Percentiles rank a stretch among this genome's conserved stretches.
Conservation (phyloP, 78 protist genomes). For the Cavenderia fasciculata region DNA sequence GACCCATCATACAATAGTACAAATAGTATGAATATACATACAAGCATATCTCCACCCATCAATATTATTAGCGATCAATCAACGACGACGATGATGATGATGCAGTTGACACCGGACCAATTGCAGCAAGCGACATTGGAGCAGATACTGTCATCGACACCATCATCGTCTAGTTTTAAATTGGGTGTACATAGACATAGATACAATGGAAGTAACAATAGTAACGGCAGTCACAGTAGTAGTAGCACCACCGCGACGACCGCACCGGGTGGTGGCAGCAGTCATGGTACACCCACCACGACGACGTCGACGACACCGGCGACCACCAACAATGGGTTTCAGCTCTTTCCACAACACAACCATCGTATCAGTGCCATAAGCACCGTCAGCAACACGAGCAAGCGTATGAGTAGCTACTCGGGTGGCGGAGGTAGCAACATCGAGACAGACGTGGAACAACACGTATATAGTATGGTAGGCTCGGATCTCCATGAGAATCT, state of each 20-base stretch:
- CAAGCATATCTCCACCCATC: neutral
- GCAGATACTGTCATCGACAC: slow-evolving; percentile 1
- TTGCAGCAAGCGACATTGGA: neutral
- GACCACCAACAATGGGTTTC: too few species aligned
- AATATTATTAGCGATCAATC: neutral
- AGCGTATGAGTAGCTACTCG: neutral
- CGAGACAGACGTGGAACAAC: too few species aligned
- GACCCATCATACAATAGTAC: neutral
- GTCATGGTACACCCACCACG: too few species aligned
- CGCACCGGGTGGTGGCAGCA: too few species aligned
- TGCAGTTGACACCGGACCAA: neutral
- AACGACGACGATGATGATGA: neutral
- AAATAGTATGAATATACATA: neutral
- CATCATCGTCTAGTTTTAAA: neutral
- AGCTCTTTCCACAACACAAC: too few species aligned
- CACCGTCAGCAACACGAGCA: neutral
- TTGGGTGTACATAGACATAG: slow-evolving; percentile 33
- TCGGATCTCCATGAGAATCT: too few species aligned
- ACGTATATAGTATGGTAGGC: too few species aligned
- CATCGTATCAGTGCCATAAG: slow-evolving; percentile 11
- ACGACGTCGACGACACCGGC: too few species aligned
- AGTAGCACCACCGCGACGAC: too few species aligned
- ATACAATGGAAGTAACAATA: too few species aligned
- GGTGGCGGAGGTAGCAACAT: too few species aligned
- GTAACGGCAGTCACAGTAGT: too few species aligned